These are phyloP conservation scores for Teratosphaeria viscida DNA, from an alignment of 2,329 filamentous ascomycete species.

Conservation along the genomic window DNA sequence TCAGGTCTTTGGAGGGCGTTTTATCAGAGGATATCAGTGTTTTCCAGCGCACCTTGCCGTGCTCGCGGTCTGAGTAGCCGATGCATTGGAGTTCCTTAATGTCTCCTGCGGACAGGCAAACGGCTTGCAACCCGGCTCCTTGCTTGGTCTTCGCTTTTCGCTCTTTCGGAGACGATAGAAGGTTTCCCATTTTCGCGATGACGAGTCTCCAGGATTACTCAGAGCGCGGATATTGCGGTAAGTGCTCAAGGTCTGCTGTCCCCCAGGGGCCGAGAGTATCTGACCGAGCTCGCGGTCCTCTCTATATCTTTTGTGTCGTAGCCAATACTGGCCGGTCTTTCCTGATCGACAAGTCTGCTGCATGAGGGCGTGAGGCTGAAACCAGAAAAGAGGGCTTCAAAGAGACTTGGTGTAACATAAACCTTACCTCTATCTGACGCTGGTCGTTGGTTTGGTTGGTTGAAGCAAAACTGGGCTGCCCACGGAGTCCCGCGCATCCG, in stretches of 20 bases:
- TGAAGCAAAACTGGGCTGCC: not conserved
- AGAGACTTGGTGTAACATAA: not conserved
- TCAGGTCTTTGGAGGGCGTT: slow-evolving; percentile 28
- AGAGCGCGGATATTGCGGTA: not conserved
- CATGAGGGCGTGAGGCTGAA: not conserved
- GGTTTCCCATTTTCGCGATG: not conserved
- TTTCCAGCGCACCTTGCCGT: slow-evolving; percentile 29
- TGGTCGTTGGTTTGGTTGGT: not conserved
- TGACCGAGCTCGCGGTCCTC: not conserved
- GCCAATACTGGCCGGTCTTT: not conserved
- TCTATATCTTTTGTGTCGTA: not conserved
- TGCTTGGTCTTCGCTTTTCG: not conserved
- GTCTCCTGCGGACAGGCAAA: not conserved
- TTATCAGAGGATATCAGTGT: slow-evolving; percentile 29
- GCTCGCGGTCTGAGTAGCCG: slow-evolving; percentile 1
- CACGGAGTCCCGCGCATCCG: not conserved
- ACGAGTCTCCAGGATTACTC: not conserved
- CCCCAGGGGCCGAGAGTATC: not conserved
- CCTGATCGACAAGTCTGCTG: not conserved
- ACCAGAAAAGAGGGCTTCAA: not conserved
- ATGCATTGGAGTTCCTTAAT: not conserved
- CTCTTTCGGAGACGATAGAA: not conserved
- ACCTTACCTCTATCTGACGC: not conserved
- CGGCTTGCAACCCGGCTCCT: not conserved
- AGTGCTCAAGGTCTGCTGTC: not conserved